Conservation (phyloP, 2,329 filamentous ascomycete species). For the Fusarium algeriense region DNA sequence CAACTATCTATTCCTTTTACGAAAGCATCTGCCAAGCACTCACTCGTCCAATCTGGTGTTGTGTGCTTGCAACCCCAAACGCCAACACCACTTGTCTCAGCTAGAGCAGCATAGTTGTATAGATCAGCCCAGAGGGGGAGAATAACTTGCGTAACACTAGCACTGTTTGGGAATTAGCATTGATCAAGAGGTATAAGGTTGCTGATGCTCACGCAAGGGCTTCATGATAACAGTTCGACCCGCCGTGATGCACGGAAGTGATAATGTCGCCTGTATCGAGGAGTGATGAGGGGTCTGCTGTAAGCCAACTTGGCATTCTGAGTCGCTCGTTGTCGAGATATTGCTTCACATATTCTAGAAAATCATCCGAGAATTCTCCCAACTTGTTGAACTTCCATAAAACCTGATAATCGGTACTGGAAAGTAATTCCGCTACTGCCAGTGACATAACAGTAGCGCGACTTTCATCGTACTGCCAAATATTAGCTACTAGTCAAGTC, state of each 20-base stretch:
- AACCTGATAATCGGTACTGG: constrained; percentile 42
- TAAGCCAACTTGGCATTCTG: constrained; percentile 46
- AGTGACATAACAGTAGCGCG: constrained; percentile 1
- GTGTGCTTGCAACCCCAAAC: constrained; percentile 53
- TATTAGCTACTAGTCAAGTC: fast-evolving
- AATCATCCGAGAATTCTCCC: constrained; percentile 14
- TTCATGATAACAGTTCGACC: constrained; percentile 39
- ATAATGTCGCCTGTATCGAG: constrained; percentile 48
- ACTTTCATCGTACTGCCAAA: not conserved
- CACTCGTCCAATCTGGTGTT: constrained; percentile 49
- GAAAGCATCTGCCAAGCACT: constrained; percentile 47
- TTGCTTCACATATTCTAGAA: constrained; percentile 14
- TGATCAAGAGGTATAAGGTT: too few species aligned
- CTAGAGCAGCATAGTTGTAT: constrained; percentile 58
- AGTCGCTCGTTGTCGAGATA: constrained; percentile 33
- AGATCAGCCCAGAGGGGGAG: constrained; percentile 61
- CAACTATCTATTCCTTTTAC: constrained; percentile 9
- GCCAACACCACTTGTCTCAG: constrained; percentile 58
- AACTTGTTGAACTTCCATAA: constrained; percentile 49
- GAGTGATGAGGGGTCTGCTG: constrained; percentile 49
- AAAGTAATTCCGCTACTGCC: not conserved
- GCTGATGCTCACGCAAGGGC: constrained; percentile 26
- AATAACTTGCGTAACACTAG: constrained; percentile 60
- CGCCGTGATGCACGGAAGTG: constrained; percentile 39
- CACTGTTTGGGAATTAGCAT: constrained; percentile 30